Base-by-base conservation (phyloP, 352 stramenopile species). In the Pythium vanterpoolii region DNA sequence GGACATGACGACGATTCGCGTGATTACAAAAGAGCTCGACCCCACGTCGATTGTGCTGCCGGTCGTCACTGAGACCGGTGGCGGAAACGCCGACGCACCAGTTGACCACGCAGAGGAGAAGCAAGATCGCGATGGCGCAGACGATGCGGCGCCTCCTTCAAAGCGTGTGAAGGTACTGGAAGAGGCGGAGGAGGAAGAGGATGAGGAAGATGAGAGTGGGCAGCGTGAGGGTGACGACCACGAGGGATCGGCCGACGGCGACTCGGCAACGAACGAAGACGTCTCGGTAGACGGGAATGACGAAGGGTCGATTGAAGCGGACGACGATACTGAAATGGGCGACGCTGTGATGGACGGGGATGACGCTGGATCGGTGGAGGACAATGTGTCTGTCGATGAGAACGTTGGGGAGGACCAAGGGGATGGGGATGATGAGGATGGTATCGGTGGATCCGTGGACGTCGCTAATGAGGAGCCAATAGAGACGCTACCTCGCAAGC, bases 1-100 rank as follows among this genome's bases (percentile, higher is more conserved):
- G 85, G 85, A 94, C 64, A 92, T 90, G 54, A 84, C 80, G 27
- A 86, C 74, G 7, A 77, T 94, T 14, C 81, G 79, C 24, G 82
- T 89, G 27, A 87, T 92, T 64, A 90, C 79, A 40, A 77, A 82
- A 3, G 81, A 92, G 60, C 68, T 94, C 45, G 81, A 92, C 38
- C 85, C 85, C 33, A 89, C 81, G 42, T 65, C 80, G 5, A 80
- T 89, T 31, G 54, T 68, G 7, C 34, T 87, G n/a, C 74, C 79
- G 18, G 44, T 43, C 1, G 64, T 68, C 28, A 59, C 61, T n/a
- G 33, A 48, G 16, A 21, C 13, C 34, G 23, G 19, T 21, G 10
- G 33, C n/a, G n/a, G 33, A 8, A 39, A 39, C 8, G 14, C 33
- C 33, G 33, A 39, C 33, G 21, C 40, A 43, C 10, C 38, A 16